phyloP scores from a whole-genome alignment of 83 land plant genomes.

The Picea abies region DNA sequence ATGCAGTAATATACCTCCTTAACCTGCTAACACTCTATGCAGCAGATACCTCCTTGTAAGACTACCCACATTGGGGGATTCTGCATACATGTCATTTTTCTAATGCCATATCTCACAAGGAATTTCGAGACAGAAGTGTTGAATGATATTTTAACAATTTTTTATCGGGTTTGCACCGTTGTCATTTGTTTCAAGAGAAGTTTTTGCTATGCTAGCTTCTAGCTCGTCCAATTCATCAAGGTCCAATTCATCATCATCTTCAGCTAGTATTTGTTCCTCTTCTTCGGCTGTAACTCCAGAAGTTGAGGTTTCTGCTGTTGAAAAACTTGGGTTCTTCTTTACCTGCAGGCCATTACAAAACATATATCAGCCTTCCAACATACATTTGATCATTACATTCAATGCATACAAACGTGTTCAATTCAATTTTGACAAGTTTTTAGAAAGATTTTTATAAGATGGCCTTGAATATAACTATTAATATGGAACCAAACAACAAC shows the following conservation, averaged over 20 bases:
- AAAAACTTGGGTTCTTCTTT: conserved; percentile 10
- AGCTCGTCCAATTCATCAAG: conserved; percentile 78
- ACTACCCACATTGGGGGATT: no score
- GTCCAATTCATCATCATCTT: conserved; percentile 82
- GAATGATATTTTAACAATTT: no score
- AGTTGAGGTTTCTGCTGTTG: conserved; percentile 33
- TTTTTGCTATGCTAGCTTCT: conserved; percentile 70
- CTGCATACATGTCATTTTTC: no score
- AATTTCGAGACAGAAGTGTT: no score
- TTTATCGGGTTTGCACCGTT: conserved; percentile 21
- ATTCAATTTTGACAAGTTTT: background rate
- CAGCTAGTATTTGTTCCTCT: conserved; percentile 31
- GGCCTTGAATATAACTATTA: background rate
- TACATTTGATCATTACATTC: background rate
- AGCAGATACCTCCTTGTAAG: no score
- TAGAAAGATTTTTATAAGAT: background rate
- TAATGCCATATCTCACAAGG: no score
- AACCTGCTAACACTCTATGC: no score
- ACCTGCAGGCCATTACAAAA: background rate
- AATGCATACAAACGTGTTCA: background rate
- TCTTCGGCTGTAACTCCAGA: conserved; percentile 29
- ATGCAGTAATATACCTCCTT: no score
- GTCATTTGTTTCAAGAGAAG: conserved; percentile 57
- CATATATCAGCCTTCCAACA: background rate
- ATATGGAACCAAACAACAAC: no score